Evolutionary conservation across 2,329 filamentous ascomycete species (phyloP), one percentile per base, ranked within the genome.

Genomic region (Trichoderma breve): DNA sequence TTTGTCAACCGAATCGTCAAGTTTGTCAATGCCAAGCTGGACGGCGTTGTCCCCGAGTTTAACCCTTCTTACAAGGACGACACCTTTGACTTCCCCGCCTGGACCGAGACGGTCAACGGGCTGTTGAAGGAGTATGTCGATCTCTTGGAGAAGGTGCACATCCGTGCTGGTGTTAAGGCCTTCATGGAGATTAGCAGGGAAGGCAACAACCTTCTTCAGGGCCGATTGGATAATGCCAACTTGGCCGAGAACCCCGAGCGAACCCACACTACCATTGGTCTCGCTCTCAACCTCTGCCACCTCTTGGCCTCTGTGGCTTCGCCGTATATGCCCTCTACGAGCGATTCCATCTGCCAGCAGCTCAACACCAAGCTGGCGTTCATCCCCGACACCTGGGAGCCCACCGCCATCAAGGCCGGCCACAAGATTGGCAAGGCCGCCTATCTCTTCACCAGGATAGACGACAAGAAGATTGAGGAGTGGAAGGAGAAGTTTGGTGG

Each of bases 291-390:
- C 83, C 89, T 95, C 74, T 90, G 95, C 69, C 90, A 95, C 78
- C 90, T 98, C 36, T 87, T 97, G 62, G 93, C 94, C 26, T 91
- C 89, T 69, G 84, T 97, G 57, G 88, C 95, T 71, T 89, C 90
- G 67, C 95, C 95, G 0, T 98, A 95, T 83, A 93, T 98, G 86
- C 94, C 94, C 53, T 87, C 87, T n/a, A 95, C 92, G 9, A 86
- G 92, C 4, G 87, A 87, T 73, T 89, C 89, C 36, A 97, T 98
- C 76, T 88, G 93, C 75, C 82, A 88, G 74, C 95, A 98, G 83
- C 88, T 98, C 32, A 89, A 61, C 80, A 88, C 69, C 74, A 80
- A 72, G 82, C 88, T 77, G 81, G 75, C 72, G 86, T 73, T 76
- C 73, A 74, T 80, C 62, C 91, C 92, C 1, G 88, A 91, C 74